These are phyloP conservation scores for Prinsepia uniflora DNA, from an alignment of 306 rosid genomes.

Conservation along the genomic window DNA sequence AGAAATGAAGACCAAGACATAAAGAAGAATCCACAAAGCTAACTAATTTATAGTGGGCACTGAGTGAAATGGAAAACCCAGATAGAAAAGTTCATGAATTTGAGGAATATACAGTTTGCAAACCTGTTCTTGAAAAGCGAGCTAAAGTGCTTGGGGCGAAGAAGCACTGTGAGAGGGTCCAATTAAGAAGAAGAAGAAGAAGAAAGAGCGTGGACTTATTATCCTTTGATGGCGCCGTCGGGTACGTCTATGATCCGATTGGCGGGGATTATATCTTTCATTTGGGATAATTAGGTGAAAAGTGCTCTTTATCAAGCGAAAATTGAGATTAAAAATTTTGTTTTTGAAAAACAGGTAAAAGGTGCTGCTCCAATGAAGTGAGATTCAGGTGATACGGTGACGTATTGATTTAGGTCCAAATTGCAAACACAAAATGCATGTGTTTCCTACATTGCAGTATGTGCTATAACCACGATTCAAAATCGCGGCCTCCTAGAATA, in stretches of 20 bases:
- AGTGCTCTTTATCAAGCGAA: not conserved
- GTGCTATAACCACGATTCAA: no score
- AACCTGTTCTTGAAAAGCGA: not conserved
- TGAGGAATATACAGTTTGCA: not conserved
- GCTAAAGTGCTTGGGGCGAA: not conserved
- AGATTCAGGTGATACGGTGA: not conserved
- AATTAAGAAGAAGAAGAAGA: not conserved
- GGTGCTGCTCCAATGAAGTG: not conserved
- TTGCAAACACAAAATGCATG: no score
- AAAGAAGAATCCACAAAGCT: not conserved
- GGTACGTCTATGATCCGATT: constrained; percentile 7
- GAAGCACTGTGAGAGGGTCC: not conserved
- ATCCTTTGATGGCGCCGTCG: not conserved
- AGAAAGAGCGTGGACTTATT: constrained; percentile 7
- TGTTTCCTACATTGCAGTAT: no score
- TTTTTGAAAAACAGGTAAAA: not conserved
- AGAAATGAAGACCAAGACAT: not conserved
- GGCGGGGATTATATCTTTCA: constrained; percentile 22
- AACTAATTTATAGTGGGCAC: not conserved
- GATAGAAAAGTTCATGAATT: not conserved
- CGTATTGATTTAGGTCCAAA: not conserved
- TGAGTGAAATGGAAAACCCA: not conserved
- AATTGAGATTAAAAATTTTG: not conserved
- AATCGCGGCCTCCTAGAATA: no score
- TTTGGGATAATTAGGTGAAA: not conserved